Evolutionary conservation across 2,329 filamentous ascomycete species (phyloP), one percentile per base, ranked within the genome.

Genomic region (Cryphonectria naterciae): DNA sequence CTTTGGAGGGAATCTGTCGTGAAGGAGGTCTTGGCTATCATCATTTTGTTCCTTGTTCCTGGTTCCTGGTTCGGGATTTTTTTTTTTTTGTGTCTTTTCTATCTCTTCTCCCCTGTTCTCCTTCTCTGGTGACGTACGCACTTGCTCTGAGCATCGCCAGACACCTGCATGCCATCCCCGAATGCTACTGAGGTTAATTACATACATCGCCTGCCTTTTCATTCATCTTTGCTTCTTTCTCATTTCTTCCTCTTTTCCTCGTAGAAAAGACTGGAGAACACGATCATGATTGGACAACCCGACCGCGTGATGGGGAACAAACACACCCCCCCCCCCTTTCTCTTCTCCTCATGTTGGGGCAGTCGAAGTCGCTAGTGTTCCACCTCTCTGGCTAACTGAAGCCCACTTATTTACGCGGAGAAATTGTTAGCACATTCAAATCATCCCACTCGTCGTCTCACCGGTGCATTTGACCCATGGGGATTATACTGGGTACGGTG

Each of bases 401-500:
- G 28, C 28, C 28, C 54, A 32, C 54, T 32, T 58, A 19, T 8
- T 2, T 8, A 28, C 28, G 6, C 54, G 25, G 54, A 28, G 54
- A 13, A 19, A 15, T 28, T 58, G 54, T 58, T n/a, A 22, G 35
- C 58, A 19, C 35, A 22, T 19, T 10, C 2, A 8, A 17, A 25
- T 39, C 58, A 61, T 61, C 19, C 58, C 58, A 61, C 35, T n/a
- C 15, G 6, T n/a, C 58, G 22, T 13, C 32, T n/a, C 35, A 37
- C 22, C 58, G 32, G 19, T 15, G 32, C 28, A 19, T 61, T 39
- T 22, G 22, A 17, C 58, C 32, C 58, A 39, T 61, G 58, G 58
- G 58, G 58, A 37, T 61, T 61, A 13, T 56, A 10, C 58, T 61
- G 58, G 58, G 10, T 39, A 22, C 22, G 58, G 58, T 61, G 58